phyloP scores from a whole-genome alignment of 768 basidiomycete species.

The Termitomyces sp. region DNA sequence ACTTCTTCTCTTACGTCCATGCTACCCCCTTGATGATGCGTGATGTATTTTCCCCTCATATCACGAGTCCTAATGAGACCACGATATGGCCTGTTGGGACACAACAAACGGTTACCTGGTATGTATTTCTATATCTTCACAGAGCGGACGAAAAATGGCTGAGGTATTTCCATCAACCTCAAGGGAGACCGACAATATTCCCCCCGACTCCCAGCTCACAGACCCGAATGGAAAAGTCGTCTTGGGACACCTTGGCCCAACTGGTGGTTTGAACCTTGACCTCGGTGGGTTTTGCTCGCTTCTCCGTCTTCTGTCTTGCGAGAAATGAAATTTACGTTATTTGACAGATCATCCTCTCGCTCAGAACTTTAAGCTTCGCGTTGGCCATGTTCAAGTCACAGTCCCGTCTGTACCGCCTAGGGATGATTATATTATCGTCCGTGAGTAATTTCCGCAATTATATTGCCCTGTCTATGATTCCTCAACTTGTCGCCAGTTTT shows the following conservation, averaged over 20 bases:
- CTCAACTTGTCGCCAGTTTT: constrained; percentile 38
- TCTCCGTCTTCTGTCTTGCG: neutral
- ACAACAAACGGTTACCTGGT: constrained; percentile 52
- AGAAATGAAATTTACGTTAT: neutral
- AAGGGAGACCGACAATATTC: constrained; percentile 50
- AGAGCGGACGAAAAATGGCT: neutral
- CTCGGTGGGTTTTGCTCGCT: constrained; percentile 32
- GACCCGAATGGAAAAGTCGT: constrained; percentile 47
- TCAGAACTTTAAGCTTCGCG: constrained; percentile 44
- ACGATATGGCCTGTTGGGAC: constrained; percentile 50
- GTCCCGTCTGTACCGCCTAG: constrained; percentile 47
- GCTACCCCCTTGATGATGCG: constrained; percentile 35
- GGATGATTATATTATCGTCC: constrained; percentile 54
- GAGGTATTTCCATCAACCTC: neutral
- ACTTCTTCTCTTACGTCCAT: constrained; percentile 25
- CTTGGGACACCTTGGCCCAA: constrained; percentile 42
- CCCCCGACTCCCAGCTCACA: constrained; percentile 40
- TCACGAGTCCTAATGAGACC: constrained; percentile 40
- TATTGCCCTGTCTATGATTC: constrained; percentile 1
- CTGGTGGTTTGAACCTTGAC: constrained; percentile 50
- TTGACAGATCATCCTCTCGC: constrained; percentile 55
- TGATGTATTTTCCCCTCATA: constrained; percentile 47
- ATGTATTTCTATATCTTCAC: constrained; percentile 15
- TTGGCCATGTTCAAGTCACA: constrained; percentile 43
- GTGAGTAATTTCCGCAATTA: constrained; percentile 39